Evolutionary conservation across 768 basidiomycete species (phyloP).

Genomic region (Pholiota molesta): DNA sequence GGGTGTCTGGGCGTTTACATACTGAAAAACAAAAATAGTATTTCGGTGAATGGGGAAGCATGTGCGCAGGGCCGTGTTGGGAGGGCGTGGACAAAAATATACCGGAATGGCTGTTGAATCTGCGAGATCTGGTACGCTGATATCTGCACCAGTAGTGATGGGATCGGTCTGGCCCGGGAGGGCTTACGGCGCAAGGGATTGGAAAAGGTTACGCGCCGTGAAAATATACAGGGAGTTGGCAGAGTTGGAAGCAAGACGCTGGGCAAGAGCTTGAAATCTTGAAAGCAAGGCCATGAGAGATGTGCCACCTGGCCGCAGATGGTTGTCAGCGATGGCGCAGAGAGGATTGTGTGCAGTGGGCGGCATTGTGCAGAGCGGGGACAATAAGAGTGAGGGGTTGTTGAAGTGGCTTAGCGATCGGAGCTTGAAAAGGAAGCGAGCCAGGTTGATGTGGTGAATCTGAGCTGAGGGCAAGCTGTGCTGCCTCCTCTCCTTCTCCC

Average conservation of each 20-base stretch:
- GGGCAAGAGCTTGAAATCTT: no score
- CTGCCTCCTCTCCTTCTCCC: slow-evolving; percentile 21
- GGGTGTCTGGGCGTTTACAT: no score
- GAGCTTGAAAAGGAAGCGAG: slow-evolving; percentile 26
- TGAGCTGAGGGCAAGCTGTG: slow-evolving; percentile 13
- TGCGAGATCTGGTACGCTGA: slow-evolving; percentile 3
- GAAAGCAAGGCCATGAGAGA: no score
- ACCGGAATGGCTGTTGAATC: slow-evolving; percentile 4
- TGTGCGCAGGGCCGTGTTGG: not conserved
- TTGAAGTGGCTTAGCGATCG: slow-evolving; percentile 16
- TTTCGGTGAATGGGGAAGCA: slow-evolving; percentile 1
- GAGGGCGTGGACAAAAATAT: slow-evolving; percentile 5
- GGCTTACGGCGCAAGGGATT: not conserved
- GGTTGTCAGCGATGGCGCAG: not conserved
- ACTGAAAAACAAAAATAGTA: slow-evolving; percentile 3
- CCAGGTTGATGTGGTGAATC: slow-evolving; percentile 23
- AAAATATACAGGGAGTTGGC: no score
- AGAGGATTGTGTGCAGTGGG: not conserved
- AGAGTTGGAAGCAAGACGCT: not conserved
- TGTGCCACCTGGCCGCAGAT: no score
- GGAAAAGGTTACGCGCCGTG: no score
- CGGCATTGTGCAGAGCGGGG: not conserved
- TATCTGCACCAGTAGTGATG: not conserved
- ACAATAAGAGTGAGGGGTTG: slow-evolving; percentile 21
- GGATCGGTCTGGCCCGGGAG: slow-evolving; percentile 3